Base-by-base conservation (phyloP, 805 yeast genomes). In the Candida ficus region DNA sequence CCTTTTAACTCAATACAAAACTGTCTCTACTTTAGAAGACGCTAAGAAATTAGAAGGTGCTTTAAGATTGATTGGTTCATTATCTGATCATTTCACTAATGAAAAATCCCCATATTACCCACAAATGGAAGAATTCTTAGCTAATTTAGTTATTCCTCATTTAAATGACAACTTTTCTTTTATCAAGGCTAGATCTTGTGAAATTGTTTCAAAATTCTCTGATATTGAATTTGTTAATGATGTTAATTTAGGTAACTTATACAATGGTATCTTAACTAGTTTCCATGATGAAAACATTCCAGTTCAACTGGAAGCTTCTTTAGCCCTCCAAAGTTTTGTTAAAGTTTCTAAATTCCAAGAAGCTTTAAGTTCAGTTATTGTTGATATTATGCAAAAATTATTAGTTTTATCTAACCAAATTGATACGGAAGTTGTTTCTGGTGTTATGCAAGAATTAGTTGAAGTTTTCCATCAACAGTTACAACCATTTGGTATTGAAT, bases 381-480 rank as follows among this genome's bases (percentile, higher is more conserved):
- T 90, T 25, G 85, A 84, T 28, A 78, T 90, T 1, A 86, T 93
- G 87, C 86, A 88, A 47, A 80, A 75, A 49, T 67, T 93, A 42
- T 67, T 91, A 48, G 75, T 73, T 9, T 64, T 91, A 34, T 80
- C 95, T 4, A 82, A 86, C 54, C 80, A 80, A 43, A 78, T 90
- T 48, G 99, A 91, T 54, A 79, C 83, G 43, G 99, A 93, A 56
- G 76, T 89, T 2, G 73, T 93, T 22, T 78, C 95, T 18, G 84
- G 83, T 19, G 96, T 91, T 7, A 88, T 91, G 83, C 98, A 91
- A 67, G 96, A 90, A 53, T 83, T 93, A 58, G 97, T 91, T 23
- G 96, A 90, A 56, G 78, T 76, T 43, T 93, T 83, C 62, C 74
- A 95, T 5, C 85, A 81, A 48, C 95, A 91, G 61, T 70, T 91